These are phyloP conservation scores for Pythium sukuiense DNA, from an alignment of 352 stramenopile genomes.

Conservation along the genomic window DNA sequence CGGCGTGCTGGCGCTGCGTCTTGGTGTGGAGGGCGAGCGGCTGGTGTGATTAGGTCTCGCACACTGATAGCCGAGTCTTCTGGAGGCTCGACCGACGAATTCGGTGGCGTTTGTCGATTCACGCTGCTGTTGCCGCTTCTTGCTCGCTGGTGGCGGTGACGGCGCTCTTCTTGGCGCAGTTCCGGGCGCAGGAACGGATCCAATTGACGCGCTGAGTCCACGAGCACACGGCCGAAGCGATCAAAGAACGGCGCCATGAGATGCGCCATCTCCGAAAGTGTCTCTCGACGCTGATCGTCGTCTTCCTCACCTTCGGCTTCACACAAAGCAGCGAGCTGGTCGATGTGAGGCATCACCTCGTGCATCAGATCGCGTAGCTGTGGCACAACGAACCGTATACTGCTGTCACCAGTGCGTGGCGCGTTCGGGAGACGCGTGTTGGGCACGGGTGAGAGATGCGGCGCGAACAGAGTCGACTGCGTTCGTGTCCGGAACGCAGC, in stretches of 20 bases:
- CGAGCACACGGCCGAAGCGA: constrained; percentile 70
- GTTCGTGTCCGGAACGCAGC: constrained; percentile 95
- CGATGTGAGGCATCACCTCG: constrained; percentile 69
- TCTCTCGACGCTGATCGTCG: constrained; percentile 19
- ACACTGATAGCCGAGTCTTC: constrained; percentile 51
- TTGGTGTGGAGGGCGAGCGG: constrained; percentile 22
- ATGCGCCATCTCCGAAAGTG: constrained; percentile 69
- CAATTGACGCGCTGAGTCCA: constrained; percentile 62
- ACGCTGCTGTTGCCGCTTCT: constrained; percentile 32
- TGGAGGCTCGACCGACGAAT: neutral
- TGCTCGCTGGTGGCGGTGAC: constrained; percentile 34
- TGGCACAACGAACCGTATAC: constrained; percentile 50
- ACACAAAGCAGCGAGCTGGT: constrained; percentile 62
- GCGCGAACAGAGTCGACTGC: constrained; percentile 41
- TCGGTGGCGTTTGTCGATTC: constrained; percentile 9
- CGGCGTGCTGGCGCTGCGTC: constrained; percentile 42
- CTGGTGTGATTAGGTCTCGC: constrained; percentile 62
- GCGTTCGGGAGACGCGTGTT: constrained; percentile 55
- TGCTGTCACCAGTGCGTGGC: constrained; percentile 39
- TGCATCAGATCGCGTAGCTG: constrained; percentile 68
- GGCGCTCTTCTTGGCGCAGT: constrained; percentile 30
- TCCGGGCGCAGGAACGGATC: constrained; percentile 64
- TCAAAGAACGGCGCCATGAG: constrained; percentile 77
- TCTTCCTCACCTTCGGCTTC: constrained; percentile 33
- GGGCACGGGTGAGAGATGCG: constrained; percentile 59